Base-by-base conservation (phyloP, 2,329 filamentous ascomycete species). In the Pseudocercospora fijiensis region DNA sequence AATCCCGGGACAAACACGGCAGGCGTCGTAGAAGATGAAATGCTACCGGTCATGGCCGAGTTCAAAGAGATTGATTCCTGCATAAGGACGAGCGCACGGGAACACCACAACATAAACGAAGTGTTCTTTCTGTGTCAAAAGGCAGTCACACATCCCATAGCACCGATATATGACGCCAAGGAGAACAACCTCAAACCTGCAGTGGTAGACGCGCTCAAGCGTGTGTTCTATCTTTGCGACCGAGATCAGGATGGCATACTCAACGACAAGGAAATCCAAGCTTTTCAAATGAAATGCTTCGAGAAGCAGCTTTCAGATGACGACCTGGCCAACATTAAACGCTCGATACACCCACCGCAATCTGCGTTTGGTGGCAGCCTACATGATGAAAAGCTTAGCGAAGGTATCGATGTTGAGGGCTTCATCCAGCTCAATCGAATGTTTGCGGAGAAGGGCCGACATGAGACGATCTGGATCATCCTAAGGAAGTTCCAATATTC, bases 41-140 rank as follows among this genome's bases (percentile, higher is more conserved):
- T 99, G 92, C 83, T 98, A 30, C 95, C 95, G 0, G 89, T 99
- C 69, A 97, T 99, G 95, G 89, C 91, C 65, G 95, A 99, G 79
- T 99, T 98, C 79, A 94, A 96, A 75, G 95, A 98, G 78, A 97
- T 99, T 68, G 95, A 99, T 76, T 96, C 93, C 0, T 99, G 95
- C 78, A 98, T 99, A 75, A 86, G 95, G 61, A 92, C 93, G 8
- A 98, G 93, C 77, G 92, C 94, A 20, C 87, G 91, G 71, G 91
- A 96, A 73, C 92, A 96, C 74, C 88, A 90, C 71, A 97, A 97
- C 77, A 91, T 97, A 76, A 96, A 96, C 76, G 93, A 83, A 73
- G 92, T 94, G 64, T 98, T 99, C 80, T 98, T 96, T 74, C 87
- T 99, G 13, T 99, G 95, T 77, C 95, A 99, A 77, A 98, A 98